Evolutionary conservation across 192 early-diverging fungal species (phyloP).

Genomic region (Rhizophagus sp.): DNA sequence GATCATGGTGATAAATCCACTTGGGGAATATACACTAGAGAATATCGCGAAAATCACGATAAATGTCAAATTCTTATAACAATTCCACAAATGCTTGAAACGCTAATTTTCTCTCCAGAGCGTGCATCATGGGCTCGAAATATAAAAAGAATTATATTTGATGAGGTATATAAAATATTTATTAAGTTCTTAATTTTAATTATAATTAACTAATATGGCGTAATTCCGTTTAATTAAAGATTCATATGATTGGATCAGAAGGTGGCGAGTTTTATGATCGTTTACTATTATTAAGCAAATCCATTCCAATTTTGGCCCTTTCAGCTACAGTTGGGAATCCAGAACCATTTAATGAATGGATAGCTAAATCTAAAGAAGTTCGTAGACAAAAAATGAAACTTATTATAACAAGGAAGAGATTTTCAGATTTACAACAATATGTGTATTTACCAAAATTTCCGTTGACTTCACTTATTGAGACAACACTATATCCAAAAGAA

Average conservation of each 20-base stretch:
- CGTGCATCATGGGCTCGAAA: conserved; percentile 36
- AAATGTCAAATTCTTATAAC: conserved; percentile 46
- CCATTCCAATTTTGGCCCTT: conserved; percentile 43
- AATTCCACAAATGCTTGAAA: conserved; percentile 43
- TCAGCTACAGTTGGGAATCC: conserved; percentile 48
- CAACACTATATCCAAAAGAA: not conserved
- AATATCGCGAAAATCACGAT: conserved; percentile 35
- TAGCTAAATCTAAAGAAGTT: conserved; percentile 22
- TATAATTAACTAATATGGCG: too few species aligned
- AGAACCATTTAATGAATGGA: conserved; percentile 33
- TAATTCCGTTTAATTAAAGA: too few species aligned
- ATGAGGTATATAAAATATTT: conserved; percentile 34
- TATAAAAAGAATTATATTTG: conserved; percentile 44
- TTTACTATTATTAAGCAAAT: conserved; percentile 15
- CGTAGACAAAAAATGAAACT: conserved; percentile 30
- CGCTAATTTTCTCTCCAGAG: conserved; percentile 35
- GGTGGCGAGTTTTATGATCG: conserved; percentile 47
- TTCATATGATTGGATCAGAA: conserved; percentile 7
- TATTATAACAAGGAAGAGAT: conserved; percentile 39
- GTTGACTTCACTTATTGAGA: not conserved
- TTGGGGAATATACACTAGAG: conserved; percentile 45
- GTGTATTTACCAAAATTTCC: conserved; percentile 35
- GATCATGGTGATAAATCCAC: conserved; percentile 22
- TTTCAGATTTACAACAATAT: conserved; percentile 46
- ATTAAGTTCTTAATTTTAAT: not conserved